Conservation (phyloP, 768 basidiomycete species). For the Calvatia gigantea region DNA sequence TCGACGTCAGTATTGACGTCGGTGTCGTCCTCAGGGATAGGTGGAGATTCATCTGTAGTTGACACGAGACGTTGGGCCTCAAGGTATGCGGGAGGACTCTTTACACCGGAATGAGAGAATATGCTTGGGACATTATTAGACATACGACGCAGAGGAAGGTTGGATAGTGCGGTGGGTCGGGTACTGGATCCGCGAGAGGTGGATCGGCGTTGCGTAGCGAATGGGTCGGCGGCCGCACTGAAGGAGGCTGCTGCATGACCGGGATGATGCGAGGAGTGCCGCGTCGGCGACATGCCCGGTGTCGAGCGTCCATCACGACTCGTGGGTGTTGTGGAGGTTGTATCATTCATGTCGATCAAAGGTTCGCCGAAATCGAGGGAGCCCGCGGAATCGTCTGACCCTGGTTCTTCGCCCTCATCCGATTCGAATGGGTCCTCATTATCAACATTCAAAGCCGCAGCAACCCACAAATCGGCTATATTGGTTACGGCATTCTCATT, state of each 20-base stretch:
- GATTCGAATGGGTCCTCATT: slow-evolving; percentile 78
- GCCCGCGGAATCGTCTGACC: slow-evolving; percentile 29
- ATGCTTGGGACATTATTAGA: slow-evolving; percentile 68
- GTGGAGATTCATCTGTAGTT: slow-evolving; percentile 34
- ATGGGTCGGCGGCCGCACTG: slow-evolving; percentile 27
- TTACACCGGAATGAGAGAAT: slow-evolving; percentile 81
- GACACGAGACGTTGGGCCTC: slow-evolving; percentile 66
- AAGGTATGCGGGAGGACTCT: slow-evolving; percentile 69
- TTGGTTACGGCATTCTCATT: slow-evolving; percentile 94
- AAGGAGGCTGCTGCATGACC: slow-evolving; percentile 23
- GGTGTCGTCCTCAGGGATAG: slow-evolving; percentile 15
- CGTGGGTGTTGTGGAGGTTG: neutral
- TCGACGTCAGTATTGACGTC: slow-evolving; percentile 45
- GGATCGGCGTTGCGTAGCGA: slow-evolving; percentile 20
- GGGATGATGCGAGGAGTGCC: slow-evolving; percentile 24
- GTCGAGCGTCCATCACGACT: slow-evolving; percentile 8
- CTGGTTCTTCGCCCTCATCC: slow-evolving; percentile 31
- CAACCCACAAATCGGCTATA: slow-evolving; percentile 96
- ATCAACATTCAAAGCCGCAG: slow-evolving; percentile 93
- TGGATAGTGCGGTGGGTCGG: slow-evolving; percentile 18
- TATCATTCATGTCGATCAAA: slow-evolving; percentile 11
- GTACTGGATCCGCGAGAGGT: slow-evolving; percentile 13
- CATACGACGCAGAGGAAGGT: slow-evolving; percentile 39
- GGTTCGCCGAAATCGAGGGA: slow-evolving; percentile 29
- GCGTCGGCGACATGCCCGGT: slow-evolving; percentile 17